These are phyloP conservation scores for Gymnopilus junonius DNA, from an alignment of 768 basidiomycete genomes.

Conservation along the genomic window DNA sequence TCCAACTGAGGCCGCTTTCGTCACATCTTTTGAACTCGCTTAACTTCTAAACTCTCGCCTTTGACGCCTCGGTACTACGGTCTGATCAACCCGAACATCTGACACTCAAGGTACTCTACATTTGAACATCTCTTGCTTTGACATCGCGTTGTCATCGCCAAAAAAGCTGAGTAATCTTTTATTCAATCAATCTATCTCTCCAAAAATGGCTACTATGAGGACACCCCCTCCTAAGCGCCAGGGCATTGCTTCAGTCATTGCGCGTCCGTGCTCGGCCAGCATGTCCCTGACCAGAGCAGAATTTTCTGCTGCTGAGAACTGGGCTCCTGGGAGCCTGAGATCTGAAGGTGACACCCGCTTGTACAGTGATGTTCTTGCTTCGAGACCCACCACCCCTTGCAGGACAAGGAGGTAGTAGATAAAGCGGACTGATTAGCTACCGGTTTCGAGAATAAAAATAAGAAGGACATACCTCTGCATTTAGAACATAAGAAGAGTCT, in stretches of 20 bases:
- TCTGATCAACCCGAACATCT: too few species aligned
- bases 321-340: not conserved
- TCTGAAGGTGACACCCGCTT: not conserved
- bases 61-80: too few species aligned
- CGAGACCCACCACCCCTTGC: not conserved
- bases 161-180: too few species aligned
- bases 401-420: not conserved
- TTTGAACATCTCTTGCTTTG: too few species aligned
- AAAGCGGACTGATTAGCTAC: not conserved
- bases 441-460: not conserved
- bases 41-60: too few species aligned
- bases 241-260: not conserved
- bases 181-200: not conserved
- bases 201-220: not conserved
- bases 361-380: not conserved
- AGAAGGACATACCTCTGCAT: not conserved
- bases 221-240: not conserved
- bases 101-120: too few species aligned
- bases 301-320: not conserved
- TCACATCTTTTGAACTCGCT: too few species aligned
- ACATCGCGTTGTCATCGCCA: too few species aligned
- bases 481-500: not conserved
- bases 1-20: too few species aligned
- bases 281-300: not conserved
- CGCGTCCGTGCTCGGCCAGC: not conserved